These are phyloP conservation scores for Phytophthora cryptogea DNA, from an alignment of 352 stramenopile species.

Conservation along the genomic window DNA sequence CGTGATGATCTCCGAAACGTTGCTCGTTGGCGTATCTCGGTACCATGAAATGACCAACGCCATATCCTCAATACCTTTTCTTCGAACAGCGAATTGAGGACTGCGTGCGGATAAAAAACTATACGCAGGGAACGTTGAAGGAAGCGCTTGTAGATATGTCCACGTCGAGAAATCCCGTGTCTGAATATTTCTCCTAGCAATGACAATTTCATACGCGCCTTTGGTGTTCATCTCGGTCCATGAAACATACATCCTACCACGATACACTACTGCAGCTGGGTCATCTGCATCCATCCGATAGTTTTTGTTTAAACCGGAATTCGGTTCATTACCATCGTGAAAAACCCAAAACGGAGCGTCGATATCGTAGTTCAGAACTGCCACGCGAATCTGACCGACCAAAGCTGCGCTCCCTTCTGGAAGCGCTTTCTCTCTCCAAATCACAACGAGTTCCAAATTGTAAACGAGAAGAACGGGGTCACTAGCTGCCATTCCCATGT, in stretches of 20 bases:
- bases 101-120: constrained; percentile 52
- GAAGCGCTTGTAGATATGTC: constrained; percentile 46
- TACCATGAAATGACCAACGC: constrained; percentile 59
- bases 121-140: constrained; percentile 27
- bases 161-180: constrained; percentile 61
- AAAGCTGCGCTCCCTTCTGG: constrained; percentile 16
- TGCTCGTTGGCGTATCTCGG: constrained; percentile 45
- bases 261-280: constrained; percentile 48
- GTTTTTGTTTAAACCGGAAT: constrained; percentile 56
- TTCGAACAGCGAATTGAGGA: constrained; percentile 48
- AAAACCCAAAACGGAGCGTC: constrained; percentile 73
- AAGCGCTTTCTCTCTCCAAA: constrained; percentile 57
- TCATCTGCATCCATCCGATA: constrained; percentile 48
- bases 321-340: constrained; percentile 58
- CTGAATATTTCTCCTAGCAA: constrained; percentile 54
- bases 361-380: constrained; percentile 52
- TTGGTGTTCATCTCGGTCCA: constrained; percentile 53
- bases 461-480: constrained; percentile 54
- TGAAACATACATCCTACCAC: constrained; percentile 57
- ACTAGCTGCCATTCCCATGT: constrained; percentile 52
- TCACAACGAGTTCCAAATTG: constrained; percentile 59
- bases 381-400: constrained; percentile 60
- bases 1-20: constrained; percentile 51
- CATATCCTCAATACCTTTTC: constrained; percentile 56
- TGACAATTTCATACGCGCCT: constrained; percentile 52